These are phyloP conservation scores for Vitis labrusca DNA, from an alignment of 164 flowering plant species.

Conservation along the genomic window DNA sequence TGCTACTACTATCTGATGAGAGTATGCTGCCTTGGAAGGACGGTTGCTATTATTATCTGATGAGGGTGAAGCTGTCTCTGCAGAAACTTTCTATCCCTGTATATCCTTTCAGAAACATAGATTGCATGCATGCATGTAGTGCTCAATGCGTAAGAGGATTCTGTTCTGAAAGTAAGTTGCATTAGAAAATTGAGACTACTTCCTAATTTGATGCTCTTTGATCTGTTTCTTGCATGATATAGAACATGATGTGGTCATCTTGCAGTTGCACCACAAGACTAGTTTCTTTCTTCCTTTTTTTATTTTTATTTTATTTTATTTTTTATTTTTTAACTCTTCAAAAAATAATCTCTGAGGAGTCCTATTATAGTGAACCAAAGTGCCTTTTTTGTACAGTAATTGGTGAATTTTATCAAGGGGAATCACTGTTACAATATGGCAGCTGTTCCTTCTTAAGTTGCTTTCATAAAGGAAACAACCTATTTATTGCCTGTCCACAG, in stretches of 20 bases:
- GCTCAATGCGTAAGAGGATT: not conserved
- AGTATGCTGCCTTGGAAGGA: no score
- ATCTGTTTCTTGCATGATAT: conserved; percentile 1
- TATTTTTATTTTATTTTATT: not conserved
- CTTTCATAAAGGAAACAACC: not conserved
- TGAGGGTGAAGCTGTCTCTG: not conserved
- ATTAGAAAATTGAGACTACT: not conserved
- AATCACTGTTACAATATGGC: not conserved
- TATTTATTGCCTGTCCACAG: not conserved
- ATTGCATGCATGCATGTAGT: not conserved
- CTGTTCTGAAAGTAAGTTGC: not conserved
- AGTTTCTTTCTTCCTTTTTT: not conserved
- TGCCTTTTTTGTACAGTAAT: not conserved
- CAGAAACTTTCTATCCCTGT: not conserved
- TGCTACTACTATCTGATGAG: not conserved
- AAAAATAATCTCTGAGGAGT: no score
- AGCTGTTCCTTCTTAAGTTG: not conserved
- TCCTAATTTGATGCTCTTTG: not conserved
- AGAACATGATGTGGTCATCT: conserved; percentile 9
- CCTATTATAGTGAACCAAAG: not conserved
- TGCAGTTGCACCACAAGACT: conserved; percentile 3
- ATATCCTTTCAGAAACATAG: not conserved
- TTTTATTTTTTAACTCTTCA: no score
- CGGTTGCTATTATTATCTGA: no score
- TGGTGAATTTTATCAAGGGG: not conserved